phyloP scores from a whole-genome alignment of 441 rosid genomes.

The Gossypium aridum region DNA sequence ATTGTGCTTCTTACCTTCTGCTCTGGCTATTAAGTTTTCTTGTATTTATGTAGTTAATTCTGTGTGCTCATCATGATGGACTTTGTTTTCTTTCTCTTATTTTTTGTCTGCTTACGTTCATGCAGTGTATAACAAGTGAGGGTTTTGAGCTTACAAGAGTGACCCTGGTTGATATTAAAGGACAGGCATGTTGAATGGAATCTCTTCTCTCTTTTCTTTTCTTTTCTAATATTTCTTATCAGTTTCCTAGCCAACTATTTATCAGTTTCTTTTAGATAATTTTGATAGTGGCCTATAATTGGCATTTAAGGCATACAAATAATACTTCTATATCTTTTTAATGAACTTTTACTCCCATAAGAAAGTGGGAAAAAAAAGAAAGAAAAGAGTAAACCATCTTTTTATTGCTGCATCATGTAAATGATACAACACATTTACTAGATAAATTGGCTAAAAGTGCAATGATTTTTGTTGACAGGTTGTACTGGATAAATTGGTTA shows the following conservation, averaged over 20 bases:
- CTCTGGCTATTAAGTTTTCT: background rate
- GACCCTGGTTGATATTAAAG: conserved; percentile 75
- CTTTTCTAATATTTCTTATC: background rate
- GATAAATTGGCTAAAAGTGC: background rate
- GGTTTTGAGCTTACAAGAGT: conserved; percentile 91
- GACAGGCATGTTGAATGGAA: conserved; percentile 48
- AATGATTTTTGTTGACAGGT: conserved; percentile 44
- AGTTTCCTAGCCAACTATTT: background rate
- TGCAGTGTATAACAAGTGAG: conserved; percentile 72
- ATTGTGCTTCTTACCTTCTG: background rate
- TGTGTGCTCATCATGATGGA: background rate
- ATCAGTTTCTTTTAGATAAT: background rate
- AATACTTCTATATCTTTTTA: background rate
- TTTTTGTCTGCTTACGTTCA: conserved; percentile 5
- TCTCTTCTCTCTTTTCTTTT: background rate
- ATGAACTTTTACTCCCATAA: background rate
- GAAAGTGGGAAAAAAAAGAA: background rate
- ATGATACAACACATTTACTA: background rate
- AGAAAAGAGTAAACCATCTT: background rate
- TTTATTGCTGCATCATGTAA: background rate
- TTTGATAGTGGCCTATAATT: background rate
- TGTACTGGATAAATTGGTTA: conserved; percentile 81
- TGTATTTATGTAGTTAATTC: background rate
- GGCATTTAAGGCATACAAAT: background rate
- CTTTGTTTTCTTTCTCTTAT: background rate